Base-by-base conservation (phyloP, 768 basidiomycete species). In the Suillus subalutaceus region DNA sequence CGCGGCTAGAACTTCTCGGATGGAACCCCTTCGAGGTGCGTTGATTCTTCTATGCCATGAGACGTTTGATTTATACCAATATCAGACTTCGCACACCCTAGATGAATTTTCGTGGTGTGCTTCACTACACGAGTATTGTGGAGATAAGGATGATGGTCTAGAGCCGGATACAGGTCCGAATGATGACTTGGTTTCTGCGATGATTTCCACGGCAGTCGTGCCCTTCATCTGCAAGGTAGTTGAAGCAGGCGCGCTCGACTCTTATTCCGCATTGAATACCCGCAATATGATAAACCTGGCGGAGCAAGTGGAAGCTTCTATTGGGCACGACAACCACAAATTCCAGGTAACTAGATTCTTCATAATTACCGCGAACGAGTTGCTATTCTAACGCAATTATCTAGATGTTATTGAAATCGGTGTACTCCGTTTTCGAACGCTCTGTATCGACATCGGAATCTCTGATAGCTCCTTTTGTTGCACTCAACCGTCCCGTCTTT, bases 11-110 rank as follows among this genome's bases (percentile, higher is more conserved):
- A 79, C 83, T 90, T 68, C 79, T 94, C 13, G 92, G 90, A 4
- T 97, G 96, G 96, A 88, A 95, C 74, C 93, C 92, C 56, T 82
- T 96, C 30, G 85, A 91, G 79, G 94, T 92, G 72, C 68, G 84
- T 79, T 46, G 20, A 1, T 44, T 61, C 32, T 46, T 55, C 23
- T 32, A 41, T 37, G 44, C 63, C 40, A 41, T 44, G 40, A 46
- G 35, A 23, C 50, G 30, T 61, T n/a, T 72, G 38, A 72, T 59
- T 64, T 40, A 43, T 63, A 38, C 52, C 50, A 58, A 50, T 72
- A 69, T 67, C 68, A 88, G 88, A 84, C 85, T 66, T 70, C 79
- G 6, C 77, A 79, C 56, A 87, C 82, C 70, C 73, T 98, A 26
- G 91, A 97, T 72, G 86, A 85, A 64, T 98, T 96, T 79, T 79